Evolutionary conservation across 257 asterid genomes (phyloP).

Genomic region (Agastache rugosa): DNA sequence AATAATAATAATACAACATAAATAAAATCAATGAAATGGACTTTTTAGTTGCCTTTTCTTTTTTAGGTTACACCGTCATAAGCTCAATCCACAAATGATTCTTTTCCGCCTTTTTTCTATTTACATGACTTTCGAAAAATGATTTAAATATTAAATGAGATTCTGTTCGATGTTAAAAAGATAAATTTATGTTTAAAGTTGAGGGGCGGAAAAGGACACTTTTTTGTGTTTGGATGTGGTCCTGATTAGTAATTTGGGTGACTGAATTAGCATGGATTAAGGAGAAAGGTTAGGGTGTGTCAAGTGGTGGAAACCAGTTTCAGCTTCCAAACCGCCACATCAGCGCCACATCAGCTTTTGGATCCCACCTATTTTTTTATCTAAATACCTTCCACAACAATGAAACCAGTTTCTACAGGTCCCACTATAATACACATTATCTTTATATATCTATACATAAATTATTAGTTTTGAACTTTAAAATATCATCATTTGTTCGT

Average conservation of each 20-base stretch:
- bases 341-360: too few species aligned
- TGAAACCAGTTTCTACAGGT: too few species aligned
- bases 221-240: slow-evolving; percentile 3
- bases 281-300: slow-evolving; percentile 48
- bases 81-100: background rate
- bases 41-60: background rate
- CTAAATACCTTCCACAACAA: too few species aligned
- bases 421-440: too few species aligned
- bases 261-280: slow-evolving; percentile 37
- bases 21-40: background rate
- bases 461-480: too few species aligned
- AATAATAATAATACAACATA: background rate
- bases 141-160: background rate
- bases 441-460: too few species aligned
- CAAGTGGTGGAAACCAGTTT: too few species aligned
- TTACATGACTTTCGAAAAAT: background rate
- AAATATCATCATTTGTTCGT: too few species aligned
- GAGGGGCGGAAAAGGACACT: background rate
- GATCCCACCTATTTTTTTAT: too few species aligned
- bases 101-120: background rate
- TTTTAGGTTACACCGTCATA: background rate
- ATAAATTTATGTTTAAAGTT: background rate
- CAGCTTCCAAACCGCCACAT: too few species aligned
- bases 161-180: background rate
- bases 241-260: slow-evolving; percentile 15